Evolutionary conservation across 1,139 yeast species (phyloP).

Genomic region (Candida dubliniensis): DNA sequence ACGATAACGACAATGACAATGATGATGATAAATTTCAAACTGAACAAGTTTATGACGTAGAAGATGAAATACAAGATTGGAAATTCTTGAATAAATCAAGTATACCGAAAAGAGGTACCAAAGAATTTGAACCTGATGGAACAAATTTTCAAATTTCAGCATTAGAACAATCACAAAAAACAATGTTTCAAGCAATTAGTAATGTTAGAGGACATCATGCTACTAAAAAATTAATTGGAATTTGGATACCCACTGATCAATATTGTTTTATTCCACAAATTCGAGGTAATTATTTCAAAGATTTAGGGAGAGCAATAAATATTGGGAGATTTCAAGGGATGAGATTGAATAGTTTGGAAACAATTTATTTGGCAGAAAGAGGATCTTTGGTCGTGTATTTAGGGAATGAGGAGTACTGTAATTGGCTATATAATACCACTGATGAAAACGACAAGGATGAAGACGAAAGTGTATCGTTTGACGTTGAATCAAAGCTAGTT

Average conservation of each 20-base stretch:
- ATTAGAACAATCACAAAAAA: constrained; percentile 56
- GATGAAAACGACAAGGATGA: constrained; percentile 22
- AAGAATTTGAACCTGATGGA: constrained; percentile 86
- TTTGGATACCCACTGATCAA: constrained; percentile 49
- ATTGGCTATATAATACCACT: constrained; percentile 17
- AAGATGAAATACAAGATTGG: constrained; percentile 78
- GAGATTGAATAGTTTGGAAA: constrained; percentile 62
- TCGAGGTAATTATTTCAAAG: constrained; percentile 71
- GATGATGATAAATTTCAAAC: constrained; percentile 8
- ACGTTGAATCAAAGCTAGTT: constrained; percentile 22
- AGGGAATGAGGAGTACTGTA: constrained; percentile 19
- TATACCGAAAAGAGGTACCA: constrained; percentile 74
- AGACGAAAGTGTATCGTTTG: constrained; percentile 13
- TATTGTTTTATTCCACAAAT: constrained; percentile 56
- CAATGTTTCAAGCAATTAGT: constrained; percentile 71
- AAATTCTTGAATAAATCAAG: constrained; percentile 34
- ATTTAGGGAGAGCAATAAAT: constrained; percentile 60
- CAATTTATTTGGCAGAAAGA: constrained; percentile 76
- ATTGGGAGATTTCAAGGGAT: constrained; percentile 27
- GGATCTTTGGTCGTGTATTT: constrained; percentile 69
- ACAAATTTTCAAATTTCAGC: constrained; percentile 56
- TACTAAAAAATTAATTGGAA: constrained; percentile 45
- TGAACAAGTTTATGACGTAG: constrained; percentile 21
- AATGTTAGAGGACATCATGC: constrained; percentile 60
- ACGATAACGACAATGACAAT: constrained; percentile 5